Percentiles rank a stretch among this genome's conserved stretches.
These are phyloP conservation scores for Drechslerella stenobrocha DNA, from an alignment of 2,329 filamentous ascomycete genomes.

Conservation along the genomic window DNA sequence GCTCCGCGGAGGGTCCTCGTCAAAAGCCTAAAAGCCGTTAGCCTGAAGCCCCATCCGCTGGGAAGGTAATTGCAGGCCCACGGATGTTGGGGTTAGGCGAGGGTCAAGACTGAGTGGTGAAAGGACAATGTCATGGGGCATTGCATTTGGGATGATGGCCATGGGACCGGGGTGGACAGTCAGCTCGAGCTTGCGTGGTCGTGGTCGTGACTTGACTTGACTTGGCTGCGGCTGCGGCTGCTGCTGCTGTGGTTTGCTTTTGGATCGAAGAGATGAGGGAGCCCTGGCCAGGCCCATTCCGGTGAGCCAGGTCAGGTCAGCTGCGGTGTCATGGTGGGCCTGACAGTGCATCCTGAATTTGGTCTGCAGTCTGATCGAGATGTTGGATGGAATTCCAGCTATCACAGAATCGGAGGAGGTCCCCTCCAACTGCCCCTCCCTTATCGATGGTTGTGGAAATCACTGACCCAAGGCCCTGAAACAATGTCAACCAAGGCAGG, in stretches of 20 bases:
- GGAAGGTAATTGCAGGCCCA: conserved; percentile 35
- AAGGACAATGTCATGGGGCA: no score
- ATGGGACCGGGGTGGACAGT: no score
- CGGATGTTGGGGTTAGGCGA: conserved; percentile 33
- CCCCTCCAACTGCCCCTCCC: no score
- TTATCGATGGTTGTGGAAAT: no score
- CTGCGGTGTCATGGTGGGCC: conserved; percentile 25
- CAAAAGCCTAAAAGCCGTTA: conserved; percentile 36
- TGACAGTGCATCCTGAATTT: conserved; percentile 20
- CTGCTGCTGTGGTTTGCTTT: neutral
- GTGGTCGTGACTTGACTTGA: neutral
- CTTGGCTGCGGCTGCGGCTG: neutral
- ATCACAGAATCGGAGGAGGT: no score
- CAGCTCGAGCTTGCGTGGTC: no score
- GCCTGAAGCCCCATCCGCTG: conserved; percentile 47
- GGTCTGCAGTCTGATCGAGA: conserved; percentile 8
- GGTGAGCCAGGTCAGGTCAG: neutral
- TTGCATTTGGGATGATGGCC: no score
- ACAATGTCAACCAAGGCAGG: no score
- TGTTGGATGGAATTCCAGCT: neutral
- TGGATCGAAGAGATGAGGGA: no score
- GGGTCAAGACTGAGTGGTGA: neutral
- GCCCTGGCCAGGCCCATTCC: conserved; percentile 6
- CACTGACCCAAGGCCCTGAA: no score
- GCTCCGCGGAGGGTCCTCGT: conserved; percentile 3